Evolutionary conservation across 805 yeast species (phyloP), one percentile per base, ranked within the genome.

Genomic region (Ogataea dorogensis): DNA sequence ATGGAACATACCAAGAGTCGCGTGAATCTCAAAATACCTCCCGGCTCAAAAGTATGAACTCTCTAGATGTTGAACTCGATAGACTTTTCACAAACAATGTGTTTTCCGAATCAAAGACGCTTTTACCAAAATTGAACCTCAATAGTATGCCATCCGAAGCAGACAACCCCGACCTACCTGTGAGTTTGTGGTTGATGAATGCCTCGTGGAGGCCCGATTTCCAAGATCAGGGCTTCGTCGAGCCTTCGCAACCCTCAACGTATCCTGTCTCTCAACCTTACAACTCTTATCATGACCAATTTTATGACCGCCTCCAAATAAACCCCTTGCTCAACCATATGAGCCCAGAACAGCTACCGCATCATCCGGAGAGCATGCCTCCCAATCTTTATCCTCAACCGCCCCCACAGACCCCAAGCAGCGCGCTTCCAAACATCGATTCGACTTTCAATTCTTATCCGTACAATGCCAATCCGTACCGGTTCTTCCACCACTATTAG

Each of bases 31-130:
- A 24, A 15, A 30, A 20, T 19, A 28, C 42, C 7, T 26, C 35
- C 15, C 41, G 40, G 25, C 24, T 42, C 24, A 42, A 43, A 13
- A 37, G 42, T 17, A 9, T 38, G 19, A 43, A 36, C 29, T 36
- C 47, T 8, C 30, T 43, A 7, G 51, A 43, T 28, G 39, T 53
- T 9, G 38, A 49, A 28, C 36, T 54, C 32, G 53, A 50, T 21
- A 42, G 41, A 29, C 32, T 53, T n/a, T 54, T 53, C 31, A 41
- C 54, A 4, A 53, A 51, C 31, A 50, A 49, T 21, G 59, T 53
- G 13, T 53, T 54, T 28, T 38, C 53, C 1, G 47, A 52, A 24
- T 42, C 48, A 4, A 42, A 38, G 18, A 39, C 38, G 4, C 40
- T 41, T 24, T 26, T 49, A 12, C 53, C 50, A 13, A 50, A 44